Conservation (phyloP, 2,329 filamentous ascomycete species). For the Epichloe sp. region DNA sequence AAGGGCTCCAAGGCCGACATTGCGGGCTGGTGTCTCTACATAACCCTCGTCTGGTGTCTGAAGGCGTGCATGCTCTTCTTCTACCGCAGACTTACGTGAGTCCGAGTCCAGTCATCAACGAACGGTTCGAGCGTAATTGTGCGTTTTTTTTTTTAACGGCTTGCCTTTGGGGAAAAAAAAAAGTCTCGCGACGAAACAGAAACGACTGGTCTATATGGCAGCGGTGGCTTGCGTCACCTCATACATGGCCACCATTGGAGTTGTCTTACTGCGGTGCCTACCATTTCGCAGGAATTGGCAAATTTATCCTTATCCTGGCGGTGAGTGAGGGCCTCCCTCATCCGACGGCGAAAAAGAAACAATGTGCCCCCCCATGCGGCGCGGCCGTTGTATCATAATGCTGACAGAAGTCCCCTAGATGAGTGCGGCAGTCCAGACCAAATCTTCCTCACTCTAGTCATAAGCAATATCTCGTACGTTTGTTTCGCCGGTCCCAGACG, state of each 20-base stretch:
- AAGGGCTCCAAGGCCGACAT: slow-evolving; percentile 11
- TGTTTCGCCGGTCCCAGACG: too few relatives aligned
- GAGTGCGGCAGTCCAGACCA: slow-evolving; percentile 10
- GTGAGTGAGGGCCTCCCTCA: slow-evolving; percentile 1
- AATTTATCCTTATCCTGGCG: slow-evolving; percentile 13
- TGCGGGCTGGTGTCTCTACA: slow-evolving; percentile 23
- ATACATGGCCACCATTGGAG: slow-evolving; percentile 11
- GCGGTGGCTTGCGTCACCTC: slow-evolving; percentile 7
- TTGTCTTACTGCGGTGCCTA: slow-evolving; percentile 11
- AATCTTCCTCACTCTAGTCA: slow-evolving; percentile 11
- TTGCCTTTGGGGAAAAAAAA: too few relatives aligned
- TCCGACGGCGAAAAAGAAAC: too few relatives aligned
- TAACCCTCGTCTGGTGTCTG: slow-evolving; percentile 25
- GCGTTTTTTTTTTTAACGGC: too few relatives aligned
- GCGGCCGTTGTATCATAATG: too few relatives aligned
- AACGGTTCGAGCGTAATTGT: too few relatives aligned
- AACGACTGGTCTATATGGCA: slow-evolving; percentile 9
- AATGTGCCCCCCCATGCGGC: too few relatives aligned
- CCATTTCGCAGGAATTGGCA: slow-evolving; percentile 15
- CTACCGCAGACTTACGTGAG: slow-evolving; percentile 25
- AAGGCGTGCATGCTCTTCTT: slow-evolving; percentile 27
- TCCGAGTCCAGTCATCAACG: not conserved
- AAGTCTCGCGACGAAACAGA: slow-evolving; percentile 11
- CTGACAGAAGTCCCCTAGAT: slow-evolving; percentile 5
- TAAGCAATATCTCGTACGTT: slow-evolving; percentile 13